Evolutionary conservation across 148 eudicot genomes (phyloP).

Genomic region (Gaultheria prostrata): DNA sequence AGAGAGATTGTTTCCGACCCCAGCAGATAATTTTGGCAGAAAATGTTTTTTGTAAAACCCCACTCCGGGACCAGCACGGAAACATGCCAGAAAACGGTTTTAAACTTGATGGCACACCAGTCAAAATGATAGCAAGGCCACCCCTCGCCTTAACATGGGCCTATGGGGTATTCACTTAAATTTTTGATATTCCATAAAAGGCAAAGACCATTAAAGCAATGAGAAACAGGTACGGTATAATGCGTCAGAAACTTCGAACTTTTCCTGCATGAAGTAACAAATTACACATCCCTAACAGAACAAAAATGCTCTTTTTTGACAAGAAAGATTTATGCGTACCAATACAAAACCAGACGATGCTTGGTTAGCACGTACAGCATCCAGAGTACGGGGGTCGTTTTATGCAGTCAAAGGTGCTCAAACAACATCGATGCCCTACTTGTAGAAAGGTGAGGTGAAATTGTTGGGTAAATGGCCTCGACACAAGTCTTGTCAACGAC

Average conservation of each 20-base stretch:
- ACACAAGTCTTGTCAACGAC: constrained; percentile 9
- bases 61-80: no score
- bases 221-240: not conserved
- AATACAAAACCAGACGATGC: not conserved
- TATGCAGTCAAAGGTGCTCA: not conserved
- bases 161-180: not conserved
- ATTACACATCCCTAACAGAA: constrained; percentile 7
- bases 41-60: not conserved
- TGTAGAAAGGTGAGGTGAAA: not conserved
- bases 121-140: not conserved
- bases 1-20: not conserved
- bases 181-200: no score
- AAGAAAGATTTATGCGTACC: not conserved
- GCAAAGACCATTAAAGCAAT: not conserved
- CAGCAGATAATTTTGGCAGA: not conserved
- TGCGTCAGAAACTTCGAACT: not conserved
- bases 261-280: not conserved
- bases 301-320: constrained; percentile 1
- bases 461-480: not conserved
- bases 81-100: not conserved
- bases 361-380: not conserved
- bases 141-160: not conserved
- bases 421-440: not conserved
- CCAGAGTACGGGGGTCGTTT: not conserved
- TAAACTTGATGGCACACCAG: not conserved